Evolutionary conservation across 1,139 yeast species (phyloP).

Genomic region (Blastobotrys petasosporus): DNA sequence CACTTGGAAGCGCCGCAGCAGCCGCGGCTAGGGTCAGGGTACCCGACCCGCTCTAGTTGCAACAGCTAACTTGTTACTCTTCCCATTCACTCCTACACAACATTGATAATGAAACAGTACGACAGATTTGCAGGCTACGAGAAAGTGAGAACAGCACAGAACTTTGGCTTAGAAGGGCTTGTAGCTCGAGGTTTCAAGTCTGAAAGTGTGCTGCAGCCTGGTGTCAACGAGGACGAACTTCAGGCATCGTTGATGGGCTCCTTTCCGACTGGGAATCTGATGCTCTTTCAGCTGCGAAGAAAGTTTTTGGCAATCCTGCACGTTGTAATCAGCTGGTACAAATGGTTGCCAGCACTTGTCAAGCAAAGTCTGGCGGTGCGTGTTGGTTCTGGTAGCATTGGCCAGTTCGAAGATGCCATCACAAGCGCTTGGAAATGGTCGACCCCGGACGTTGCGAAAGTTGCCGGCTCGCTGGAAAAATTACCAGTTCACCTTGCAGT

Average conservation of each 20-base stretch:
- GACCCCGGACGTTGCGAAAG: not conserved
- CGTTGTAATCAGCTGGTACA: constrained; percentile 13
- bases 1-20: too few species aligned
- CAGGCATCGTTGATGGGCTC: not conserved
- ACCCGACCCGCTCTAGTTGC: too few species aligned
- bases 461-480: not conserved
- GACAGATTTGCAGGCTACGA: too few species aligned
- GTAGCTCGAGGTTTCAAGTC: constrained; percentile 23
- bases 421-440: constrained; percentile 1
- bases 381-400: constrained; percentile 5
- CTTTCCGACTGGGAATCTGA: constrained; percentile 19
- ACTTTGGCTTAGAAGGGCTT: constrained; percentile 14
- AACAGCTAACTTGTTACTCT: too few species aligned
- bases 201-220: constrained; percentile 25
- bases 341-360: constrained; percentile 6
- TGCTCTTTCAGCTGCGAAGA: constrained; percentile 23
- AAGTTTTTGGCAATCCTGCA: constrained; percentile 16
- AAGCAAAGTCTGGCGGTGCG: constrained; percentile 7
- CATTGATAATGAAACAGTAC: too few species aligned
- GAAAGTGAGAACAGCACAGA: too few species aligned
- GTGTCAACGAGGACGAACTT: constrained; percentile 21
- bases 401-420: constrained; percentile 6
- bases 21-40: too few species aligned
- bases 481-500: constrained; percentile 21
- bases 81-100: too few species aligned